Evolutionary conservation across 1,139 yeast genomes (phyloP).

Genomic region (Suhomyces choctaworum): DNA sequence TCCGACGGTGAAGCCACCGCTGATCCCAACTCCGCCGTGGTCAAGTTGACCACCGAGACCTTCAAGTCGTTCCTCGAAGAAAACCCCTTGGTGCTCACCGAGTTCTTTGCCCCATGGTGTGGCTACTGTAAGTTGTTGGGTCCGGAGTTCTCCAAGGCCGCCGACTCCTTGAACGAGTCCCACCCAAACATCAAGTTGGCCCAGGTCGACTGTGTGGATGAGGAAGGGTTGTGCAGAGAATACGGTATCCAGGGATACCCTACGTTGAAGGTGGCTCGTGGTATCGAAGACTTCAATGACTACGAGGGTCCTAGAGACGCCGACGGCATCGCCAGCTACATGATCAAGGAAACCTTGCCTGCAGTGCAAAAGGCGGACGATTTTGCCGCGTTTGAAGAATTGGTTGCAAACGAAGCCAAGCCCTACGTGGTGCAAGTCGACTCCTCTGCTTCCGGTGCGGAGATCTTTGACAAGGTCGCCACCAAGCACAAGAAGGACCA

Average conservation of each 20-base stretch:
- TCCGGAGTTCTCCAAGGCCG: constrained; percentile 88
- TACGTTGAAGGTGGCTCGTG: constrained; percentile 78
- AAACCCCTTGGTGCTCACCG: constrained; percentile 84
- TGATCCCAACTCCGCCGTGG: constrained; percentile 84
- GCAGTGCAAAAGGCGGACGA: constrained; percentile 60
- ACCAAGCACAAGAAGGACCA: constrained; percentile 39
- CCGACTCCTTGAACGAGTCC: constrained; percentile 65
- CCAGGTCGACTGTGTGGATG: constrained; percentile 90
- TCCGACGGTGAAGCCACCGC: constrained; percentile 65
- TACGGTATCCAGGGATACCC: constrained; percentile 89
- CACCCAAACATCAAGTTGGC: constrained; percentile 70
- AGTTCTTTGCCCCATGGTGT: constrained; percentile 99
- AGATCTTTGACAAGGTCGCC: constrained; percentile 19
- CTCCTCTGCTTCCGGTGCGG: constrained; percentile 8
- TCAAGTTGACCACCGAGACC: constrained; percentile 60
- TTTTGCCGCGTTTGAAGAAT: constrained; percentile 50
- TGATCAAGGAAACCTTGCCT: constrained; percentile 84
- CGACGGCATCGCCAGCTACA: constrained; percentile 70
- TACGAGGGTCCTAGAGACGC: constrained; percentile 87
- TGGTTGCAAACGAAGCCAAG: constrained; percentile 46
- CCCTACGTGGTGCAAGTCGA: constrained; percentile 54
- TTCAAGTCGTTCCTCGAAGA: constrained; percentile 66
- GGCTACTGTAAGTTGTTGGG: constrained; percentile 96
- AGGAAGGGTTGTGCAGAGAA: constrained; percentile 74
- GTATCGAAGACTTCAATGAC: constrained; percentile 13